Evolutionary conservation across 169 alveolate genomes (phyloP).

Genomic region (Eimeria falciformis): DNA sequence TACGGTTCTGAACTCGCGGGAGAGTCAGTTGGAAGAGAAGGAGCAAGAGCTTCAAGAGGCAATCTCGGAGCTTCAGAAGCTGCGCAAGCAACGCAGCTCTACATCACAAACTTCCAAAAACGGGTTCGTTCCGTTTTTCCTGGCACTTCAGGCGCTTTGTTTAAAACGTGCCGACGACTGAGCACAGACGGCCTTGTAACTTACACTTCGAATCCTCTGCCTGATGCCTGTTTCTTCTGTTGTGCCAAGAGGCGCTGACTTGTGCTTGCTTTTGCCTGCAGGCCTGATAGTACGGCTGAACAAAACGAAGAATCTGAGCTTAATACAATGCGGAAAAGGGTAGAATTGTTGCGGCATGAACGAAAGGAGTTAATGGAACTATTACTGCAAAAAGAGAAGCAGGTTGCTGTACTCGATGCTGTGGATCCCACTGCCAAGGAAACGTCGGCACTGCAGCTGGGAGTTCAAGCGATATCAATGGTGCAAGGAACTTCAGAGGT

Average conservation of each 20-base stretch:
- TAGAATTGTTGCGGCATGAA: conserved; percentile 67
- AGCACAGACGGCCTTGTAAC: too few relatives aligned
- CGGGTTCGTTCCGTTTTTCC: conserved; percentile 5
- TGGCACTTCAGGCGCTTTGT: not conserved
- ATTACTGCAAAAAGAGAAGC: conserved; percentile 71
- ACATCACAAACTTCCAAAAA: not conserved
- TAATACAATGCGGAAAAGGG: conserved; percentile 31
- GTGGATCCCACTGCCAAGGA: conserved; percentile 67
- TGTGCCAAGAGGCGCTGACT: not conserved
- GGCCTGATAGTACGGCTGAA: not conserved
- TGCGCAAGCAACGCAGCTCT: conserved; percentile 10
- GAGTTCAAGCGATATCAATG: conserved; percentile 74
- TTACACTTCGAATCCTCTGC: not conserved
- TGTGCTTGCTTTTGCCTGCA: not conserved
- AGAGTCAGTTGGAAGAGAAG: conserved; percentile 32
- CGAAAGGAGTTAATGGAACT: conserved; percentile 69
- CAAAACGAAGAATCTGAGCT: conserved; percentile 47
- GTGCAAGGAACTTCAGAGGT: conserved; percentile 62
- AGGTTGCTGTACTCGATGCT: conserved; percentile 51
- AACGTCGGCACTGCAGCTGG: conserved; percentile 75
- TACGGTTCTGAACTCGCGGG: conserved; percentile 32
- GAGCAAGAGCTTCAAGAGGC: conserved; percentile 63
- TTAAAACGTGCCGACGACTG: not conserved
- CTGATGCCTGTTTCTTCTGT: not conserved
- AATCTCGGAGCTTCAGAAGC: conserved; percentile 12